Base-by-base conservation (phyloP, 306 rosid species). In the Lupinus albus region DNA sequence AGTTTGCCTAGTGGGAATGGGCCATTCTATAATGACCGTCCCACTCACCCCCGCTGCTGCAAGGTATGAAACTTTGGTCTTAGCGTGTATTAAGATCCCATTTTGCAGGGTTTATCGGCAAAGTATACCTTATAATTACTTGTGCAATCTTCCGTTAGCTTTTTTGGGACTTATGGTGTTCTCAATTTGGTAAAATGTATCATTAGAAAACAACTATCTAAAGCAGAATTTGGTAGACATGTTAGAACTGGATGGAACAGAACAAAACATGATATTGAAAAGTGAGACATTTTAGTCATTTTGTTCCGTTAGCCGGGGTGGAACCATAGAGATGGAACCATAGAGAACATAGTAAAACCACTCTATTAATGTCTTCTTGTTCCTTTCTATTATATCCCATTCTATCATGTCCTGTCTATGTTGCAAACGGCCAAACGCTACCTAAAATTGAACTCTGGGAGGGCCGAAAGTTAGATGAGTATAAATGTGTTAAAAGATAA, bases 1-100 rank as follows among this genome's bases (percentile, higher is more conserved):
- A 81, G 95, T 92, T 68, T 92, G 97, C 83, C 83, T 92, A 0
- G 90, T 92, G 12, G 96, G 96, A 75, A 85, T 92, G 90, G 97
- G 92, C 11, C 90, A 85, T 38, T 68, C 70, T 1, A 88, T 84
- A 70, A 89, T 85, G 97, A 92, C 96, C 25, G 81, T 87, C 58
- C 95, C 97, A 50, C 88, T 89, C 76, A 82, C 95, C 15, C 80
- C 90, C 21, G 88, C 95, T 71, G 87, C 96, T 68, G 92, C 86
- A 18, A 87, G 97, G 96, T 85, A 80, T 51, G 63, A 20, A 20
- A 33, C 58, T 16, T 44, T 44, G 32, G 8, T 64, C 17, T 6
- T 12, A 10, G 16, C 46, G 52, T 32, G 18, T 13, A 30, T 61
- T 9, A 39, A 2, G 45, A 39, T 39, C 11, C 45, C 45, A 39